These are phyloP conservation scores for Dactylonectria estremocensis DNA, from an alignment of 2,329 filamentous ascomycete genomes.

Conservation along the genomic window DNA sequence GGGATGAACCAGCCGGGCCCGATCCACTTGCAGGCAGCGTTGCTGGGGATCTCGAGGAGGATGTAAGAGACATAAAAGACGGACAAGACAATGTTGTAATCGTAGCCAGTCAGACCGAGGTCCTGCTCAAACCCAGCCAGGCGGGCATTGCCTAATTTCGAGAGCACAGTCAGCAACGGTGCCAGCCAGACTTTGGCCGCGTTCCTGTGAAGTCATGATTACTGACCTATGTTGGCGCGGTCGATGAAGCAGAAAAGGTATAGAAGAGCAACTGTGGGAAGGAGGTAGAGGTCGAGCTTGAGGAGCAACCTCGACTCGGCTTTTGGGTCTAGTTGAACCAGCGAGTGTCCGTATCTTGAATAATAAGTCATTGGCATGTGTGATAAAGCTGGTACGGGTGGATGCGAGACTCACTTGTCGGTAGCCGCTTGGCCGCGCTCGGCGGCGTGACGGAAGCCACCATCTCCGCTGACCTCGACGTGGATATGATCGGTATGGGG, in stretches of 20 bases:
- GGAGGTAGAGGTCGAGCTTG: conserved; percentile 77
- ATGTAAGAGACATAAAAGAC: conserved; percentile 78
- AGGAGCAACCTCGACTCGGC: conserved; percentile 71
- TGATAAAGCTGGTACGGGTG: neutral
- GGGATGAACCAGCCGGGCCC: conserved; percentile 78
- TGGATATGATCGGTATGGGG: conserved; percentile 2
- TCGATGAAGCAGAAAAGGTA: conserved; percentile 84
- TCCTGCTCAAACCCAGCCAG: conserved; percentile 72
- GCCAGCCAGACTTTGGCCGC: neutral
- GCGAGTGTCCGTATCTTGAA: conserved; percentile 43
- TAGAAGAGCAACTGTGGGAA: conserved; percentile 76
- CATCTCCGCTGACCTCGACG: conserved; percentile 36
- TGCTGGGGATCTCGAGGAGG: conserved; percentile 75
- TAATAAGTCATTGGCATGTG: conserved; percentile 6
- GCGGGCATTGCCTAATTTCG: conserved; percentile 60
- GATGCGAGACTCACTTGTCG: conserved; percentile 39
- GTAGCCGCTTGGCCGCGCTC: conserved; percentile 42
- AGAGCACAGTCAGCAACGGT: conserved; percentile 2
- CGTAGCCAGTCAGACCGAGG: conserved; percentile 68
- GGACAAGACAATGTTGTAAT: conserved; percentile 75
- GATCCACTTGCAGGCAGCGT: conserved; percentile 74
- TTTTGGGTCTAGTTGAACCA: conserved; percentile 45
- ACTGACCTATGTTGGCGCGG: conserved; percentile 78
- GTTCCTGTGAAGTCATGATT: too few relatives aligned
- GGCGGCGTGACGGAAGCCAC: conserved; percentile 40